Conservation (phyloP, 257 asterid species). For the Rauvolfia tetraphylla region DNA sequence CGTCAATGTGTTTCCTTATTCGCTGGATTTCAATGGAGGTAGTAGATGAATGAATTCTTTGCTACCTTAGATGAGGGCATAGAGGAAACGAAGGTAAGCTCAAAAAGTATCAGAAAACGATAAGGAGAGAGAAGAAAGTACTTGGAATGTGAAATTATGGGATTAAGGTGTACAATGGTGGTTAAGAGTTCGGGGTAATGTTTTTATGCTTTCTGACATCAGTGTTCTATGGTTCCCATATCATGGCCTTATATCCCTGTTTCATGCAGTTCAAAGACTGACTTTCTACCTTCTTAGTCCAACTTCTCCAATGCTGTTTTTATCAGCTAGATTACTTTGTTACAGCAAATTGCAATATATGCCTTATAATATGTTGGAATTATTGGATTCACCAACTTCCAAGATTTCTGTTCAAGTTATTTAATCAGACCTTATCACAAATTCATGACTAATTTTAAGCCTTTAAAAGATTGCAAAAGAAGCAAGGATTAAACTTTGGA, state of each 20-base stretch:
- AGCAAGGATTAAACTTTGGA: no score
- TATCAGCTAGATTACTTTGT: neutral
- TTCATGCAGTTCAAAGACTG: no score
- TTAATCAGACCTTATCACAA: neutral
- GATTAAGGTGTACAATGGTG: no score
- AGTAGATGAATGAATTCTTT: no score
- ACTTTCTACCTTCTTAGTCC: neutral
- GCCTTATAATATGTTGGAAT: neutral
- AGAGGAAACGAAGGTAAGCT: neutral
- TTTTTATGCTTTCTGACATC: no score
- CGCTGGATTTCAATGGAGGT: neutral
- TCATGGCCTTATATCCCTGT: no score
- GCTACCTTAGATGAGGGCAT: neutral
- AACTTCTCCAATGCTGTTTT: neutral
- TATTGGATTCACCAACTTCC: neutral
- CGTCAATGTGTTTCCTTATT: no score
- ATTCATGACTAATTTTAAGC: neutral
- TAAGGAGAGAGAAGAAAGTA: neutral
- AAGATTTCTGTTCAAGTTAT: neutral
- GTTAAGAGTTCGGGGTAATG: no score
- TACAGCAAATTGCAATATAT: neutral
- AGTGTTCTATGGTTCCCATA: no score
- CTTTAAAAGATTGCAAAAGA: neutral
- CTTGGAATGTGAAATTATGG: no score
- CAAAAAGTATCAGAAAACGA: neutral